phyloP scores from a whole-genome alignment of 345 rosid species.

The Citropsis articulata region DNA sequence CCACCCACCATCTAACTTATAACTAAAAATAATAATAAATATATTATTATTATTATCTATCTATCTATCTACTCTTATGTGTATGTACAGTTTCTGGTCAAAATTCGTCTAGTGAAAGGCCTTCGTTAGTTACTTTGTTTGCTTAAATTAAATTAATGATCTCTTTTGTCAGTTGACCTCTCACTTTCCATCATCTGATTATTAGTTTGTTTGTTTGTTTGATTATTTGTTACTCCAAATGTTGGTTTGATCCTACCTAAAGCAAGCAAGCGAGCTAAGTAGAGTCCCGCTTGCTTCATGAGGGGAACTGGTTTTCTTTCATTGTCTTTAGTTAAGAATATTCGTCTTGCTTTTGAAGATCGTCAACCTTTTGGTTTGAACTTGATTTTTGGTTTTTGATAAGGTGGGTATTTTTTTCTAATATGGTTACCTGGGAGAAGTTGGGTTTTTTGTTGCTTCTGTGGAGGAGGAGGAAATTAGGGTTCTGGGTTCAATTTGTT shows the following conservation, averaged over 20 bases:
- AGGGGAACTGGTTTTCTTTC: slow-evolving; percentile 20
- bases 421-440: slow-evolving; percentile 38
- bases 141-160: background rate
- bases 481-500: slow-evolving; percentile 36
- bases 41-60: background rate
- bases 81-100: background rate
- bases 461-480: slow-evolving; percentile 28
- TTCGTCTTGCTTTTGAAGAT: background rate
- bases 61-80: background rate
- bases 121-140: background rate
- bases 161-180: slow-evolving; percentile 57
- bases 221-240: slow-evolving; percentile 31
- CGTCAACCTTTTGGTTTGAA: slow-evolving; percentile 4
- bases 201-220: slow-evolving; percentile 1
- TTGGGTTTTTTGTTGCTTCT: slow-evolving; percentile 27
- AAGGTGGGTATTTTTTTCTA: slow-evolving; percentile 19
- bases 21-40: background rate
- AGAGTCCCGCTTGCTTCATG: slow-evolving; percentile 24
- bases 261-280: slow-evolving; percentile 45
- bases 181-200: slow-evolving; percentile 59
- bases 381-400: slow-evolving; percentile 5
- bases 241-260: slow-evolving; percentile 68
- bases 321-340: slow-evolving; percentile 20
- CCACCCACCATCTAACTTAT: background rate
- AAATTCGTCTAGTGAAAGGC: slow-evolving; percentile 2